A percentile compares a stretch with the other conserved stretches of the same genome.
These are phyloP conservation scores for Umbelopsis sp. DNA, from an alignment of 192 early-diverging fungal genomes.

Conservation along the genomic window DNA sequence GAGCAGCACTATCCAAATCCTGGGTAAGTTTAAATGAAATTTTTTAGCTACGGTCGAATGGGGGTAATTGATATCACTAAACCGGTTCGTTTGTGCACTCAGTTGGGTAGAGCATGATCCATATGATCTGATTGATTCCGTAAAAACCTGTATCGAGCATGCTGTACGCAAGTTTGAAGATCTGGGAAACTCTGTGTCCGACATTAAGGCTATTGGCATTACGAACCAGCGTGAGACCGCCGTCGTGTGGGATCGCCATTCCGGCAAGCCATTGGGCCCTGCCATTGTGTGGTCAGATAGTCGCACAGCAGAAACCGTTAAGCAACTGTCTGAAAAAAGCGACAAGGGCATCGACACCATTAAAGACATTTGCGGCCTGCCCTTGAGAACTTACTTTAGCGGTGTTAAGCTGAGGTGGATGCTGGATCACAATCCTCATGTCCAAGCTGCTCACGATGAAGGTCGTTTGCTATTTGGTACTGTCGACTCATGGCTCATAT, in stretches of 20 bases:
- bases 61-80: background rate
- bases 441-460: slow-evolving; percentile 74
- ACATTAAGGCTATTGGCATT: slow-evolving; percentile 79
- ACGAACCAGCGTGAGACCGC: slow-evolving; percentile 96
- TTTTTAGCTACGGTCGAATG: background rate
- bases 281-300: slow-evolving; percentile 94
- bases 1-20: slow-evolving; percentile 77
- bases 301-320: slow-evolving; percentile 79
- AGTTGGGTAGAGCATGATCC: slow-evolving; percentile 94
- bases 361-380: slow-evolving; percentile 75
- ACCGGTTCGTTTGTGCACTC: background rate
- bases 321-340: slow-evolving; percentile 52
- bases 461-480: slow-evolving; percentile 84
- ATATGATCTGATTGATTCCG: slow-evolving; percentile 68
- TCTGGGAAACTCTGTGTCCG: slow-evolving; percentile 57
- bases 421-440: slow-evolving; percentile 76
- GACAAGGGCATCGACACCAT: slow-evolving; percentile 42
- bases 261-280: slow-evolving; percentile 79
- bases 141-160: slow-evolving; percentile 68
- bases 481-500: slow-evolving; percentile 93
- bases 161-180: slow-evolving; percentile 63
- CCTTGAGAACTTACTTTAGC: slow-evolving; percentile 90
- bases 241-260: slow-evolving; percentile 83
- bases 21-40: slow-evolving; percentile 51
- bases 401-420: slow-evolving; percentile 93